Conservation (phyloP, 2,329 filamentous ascomycete species). For the Aspergillus sp. region DNA sequence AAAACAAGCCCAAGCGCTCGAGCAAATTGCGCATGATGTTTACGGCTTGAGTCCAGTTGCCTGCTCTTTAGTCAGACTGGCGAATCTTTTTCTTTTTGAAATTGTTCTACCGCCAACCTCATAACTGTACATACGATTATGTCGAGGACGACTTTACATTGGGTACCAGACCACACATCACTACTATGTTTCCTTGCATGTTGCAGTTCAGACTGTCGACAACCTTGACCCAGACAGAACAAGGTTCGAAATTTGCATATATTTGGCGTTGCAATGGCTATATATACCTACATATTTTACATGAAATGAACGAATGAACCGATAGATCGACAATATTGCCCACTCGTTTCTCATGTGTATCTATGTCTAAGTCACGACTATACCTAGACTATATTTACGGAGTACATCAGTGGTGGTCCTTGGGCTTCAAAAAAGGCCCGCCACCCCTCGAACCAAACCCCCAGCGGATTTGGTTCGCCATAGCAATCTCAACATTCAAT, state of each 20-base stretch:
- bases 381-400: not conserved
- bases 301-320: not conserved
- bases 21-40: constrained; percentile 33
- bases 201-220: too few relatives aligned
- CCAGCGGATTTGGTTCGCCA: constrained; percentile 64
- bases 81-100: not conserved
- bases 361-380: not conserved
- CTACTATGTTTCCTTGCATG: too few relatives aligned
- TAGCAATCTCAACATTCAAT: constrained; percentile 60
- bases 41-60: constrained; percentile 13
- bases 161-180: too few relatives aligned
- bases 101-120: not conserved
- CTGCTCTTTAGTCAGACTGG: not conserved
- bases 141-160: too few relatives aligned
- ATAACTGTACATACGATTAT: not conserved
- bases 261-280: too few relatives aligned
- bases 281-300: too few relatives aligned
- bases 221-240: too few relatives aligned
- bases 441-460: constrained; percentile 32
- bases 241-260: too few relatives aligned
- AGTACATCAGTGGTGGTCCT: not conserved
- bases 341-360: not conserved
- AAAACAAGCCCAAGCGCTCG: constrained; percentile 33
- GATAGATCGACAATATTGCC: not conserved
- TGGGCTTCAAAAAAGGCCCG: not conserved